phyloP scores from a whole-genome alignment of 2,329 filamentous ascomycete species.

The Neonectria punicea region DNA sequence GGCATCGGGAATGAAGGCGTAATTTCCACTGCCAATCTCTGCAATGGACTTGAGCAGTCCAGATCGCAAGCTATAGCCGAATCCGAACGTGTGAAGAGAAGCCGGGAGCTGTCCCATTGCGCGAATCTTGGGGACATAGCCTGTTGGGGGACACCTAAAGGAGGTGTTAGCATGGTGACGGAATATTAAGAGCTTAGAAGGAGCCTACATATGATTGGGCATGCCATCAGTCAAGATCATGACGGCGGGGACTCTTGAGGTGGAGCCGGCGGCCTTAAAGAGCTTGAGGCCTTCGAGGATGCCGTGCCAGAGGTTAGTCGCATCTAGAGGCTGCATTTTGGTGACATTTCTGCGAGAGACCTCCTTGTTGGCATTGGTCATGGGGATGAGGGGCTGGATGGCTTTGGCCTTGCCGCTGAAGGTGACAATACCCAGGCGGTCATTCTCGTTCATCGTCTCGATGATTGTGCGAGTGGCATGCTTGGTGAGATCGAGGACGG shows the following conservation, averaged over 20 bases:
- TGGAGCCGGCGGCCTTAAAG: slow-evolving; percentile 49
- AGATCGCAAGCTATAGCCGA: slow-evolving; percentile 50
- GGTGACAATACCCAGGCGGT: slow-evolving; percentile 68
- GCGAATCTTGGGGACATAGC: slow-evolving; percentile 66
- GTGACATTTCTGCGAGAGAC: slow-evolving; percentile 54
- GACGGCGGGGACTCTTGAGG: slow-evolving; percentile 58
- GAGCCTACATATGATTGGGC: slow-evolving; percentile 62
- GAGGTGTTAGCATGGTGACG: background rate
- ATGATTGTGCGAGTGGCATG: slow-evolving; percentile 69
- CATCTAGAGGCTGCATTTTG: slow-evolving; percentile 48
- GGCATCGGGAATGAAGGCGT: slow-evolving; percentile 69
- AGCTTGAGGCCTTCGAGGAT: slow-evolving; percentile 61
- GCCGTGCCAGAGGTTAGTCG: slow-evolving; percentile 69
- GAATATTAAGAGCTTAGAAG: accelerated
- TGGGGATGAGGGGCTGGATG: slow-evolving; percentile 58
- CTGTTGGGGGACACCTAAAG: slow-evolving; percentile 57
- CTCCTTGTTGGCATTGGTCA: slow-evolving; percentile 60
- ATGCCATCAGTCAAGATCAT: slow-evolving; percentile 66
- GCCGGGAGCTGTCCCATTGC: slow-evolving; percentile 53
- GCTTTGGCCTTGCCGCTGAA: slow-evolving; percentile 57
- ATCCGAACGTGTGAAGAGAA: slow-evolving; percentile 53
- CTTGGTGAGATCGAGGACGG: slow-evolving; percentile 68
- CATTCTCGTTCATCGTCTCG: slow-evolving; percentile 63
- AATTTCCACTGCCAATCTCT: slow-evolving; percentile 66
- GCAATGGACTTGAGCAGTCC: slow-evolving; percentile 69